Base-by-base conservation (phyloP, 305 asterid genomes). In the Fraxinus greggii region DNA sequence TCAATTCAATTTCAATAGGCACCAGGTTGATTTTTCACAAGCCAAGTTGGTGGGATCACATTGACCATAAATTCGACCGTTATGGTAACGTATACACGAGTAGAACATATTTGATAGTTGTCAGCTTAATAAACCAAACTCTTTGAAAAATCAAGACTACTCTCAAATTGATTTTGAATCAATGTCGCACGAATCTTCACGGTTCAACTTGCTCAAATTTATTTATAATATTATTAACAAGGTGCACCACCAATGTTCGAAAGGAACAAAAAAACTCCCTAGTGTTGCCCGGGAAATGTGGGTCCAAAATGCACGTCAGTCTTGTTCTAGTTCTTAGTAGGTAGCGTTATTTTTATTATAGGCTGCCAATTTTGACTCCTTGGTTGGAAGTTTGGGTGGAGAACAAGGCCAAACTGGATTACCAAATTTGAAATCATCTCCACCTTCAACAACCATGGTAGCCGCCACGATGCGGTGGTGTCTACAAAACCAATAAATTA, bases 301-400 rank as follows among this genome's bases (percentile, higher is more conserved):
- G 31, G 12, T 21, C 26, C 29, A 2, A 59, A n/a, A 6, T 59
- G 13, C 83, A 83, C 83, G 83, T 63, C 10, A 80, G 65, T 36
- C 17, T 73, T 59, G 6, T 23, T 73, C 6, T 56, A 83, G 28
- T 6, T 28, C n/a, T 1, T 8, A 9, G 72, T 3, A 7, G 15
- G 21, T 28, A 29, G 31, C 12, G 17, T 28, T 26, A 59, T 7
- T 61, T 38, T 9, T 15, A 74, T 2, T 48, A 6, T 33, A 72
- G 33, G 24, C 1, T 8, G 61, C 75, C 82, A 79, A 56, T 79
- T 79, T 86, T 83, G 88, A 83, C 83, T 1, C 7, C 51, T 80
- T 32, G 10, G 33, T 83, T 80, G 86, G 78, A 73, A 24, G n/a
- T 65, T 65, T 77, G 63, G 78, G 72, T 29, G 26, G 23, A 6